phyloP scores from a whole-genome alignment of 805 yeast genomes.

The Teunomyces kruisii region DNA sequence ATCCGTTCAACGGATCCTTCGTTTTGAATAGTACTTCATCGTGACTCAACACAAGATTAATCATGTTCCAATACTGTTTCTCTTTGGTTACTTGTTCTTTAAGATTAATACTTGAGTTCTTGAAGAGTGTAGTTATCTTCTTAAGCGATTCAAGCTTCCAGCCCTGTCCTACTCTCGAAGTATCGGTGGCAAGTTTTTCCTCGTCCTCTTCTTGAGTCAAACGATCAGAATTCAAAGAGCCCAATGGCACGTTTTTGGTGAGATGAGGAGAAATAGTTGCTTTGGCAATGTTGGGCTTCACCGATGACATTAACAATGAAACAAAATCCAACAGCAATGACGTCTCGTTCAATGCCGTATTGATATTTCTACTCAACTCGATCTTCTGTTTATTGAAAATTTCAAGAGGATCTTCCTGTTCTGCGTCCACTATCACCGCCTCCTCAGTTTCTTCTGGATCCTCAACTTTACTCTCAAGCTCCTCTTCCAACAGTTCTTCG shows the following conservation, averaged over 20 bases:
- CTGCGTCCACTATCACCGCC: constrained; percentile 3
- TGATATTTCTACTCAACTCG: constrained; percentile 53
- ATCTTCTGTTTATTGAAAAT: constrained; percentile 50
- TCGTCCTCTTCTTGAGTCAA: constrained; percentile 22
- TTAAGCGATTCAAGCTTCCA: constrained; percentile 80
- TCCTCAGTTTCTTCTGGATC: constrained; percentile 1
- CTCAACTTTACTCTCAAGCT: constrained; percentile 32
- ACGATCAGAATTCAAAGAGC: constrained; percentile 60
- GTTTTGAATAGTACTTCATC: constrained; percentile 68
- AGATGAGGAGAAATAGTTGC: constrained; percentile 86
- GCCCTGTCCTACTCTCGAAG: constrained; percentile 58
- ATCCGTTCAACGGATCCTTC: constrained; percentile 47
- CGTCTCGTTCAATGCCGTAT: constrained; percentile 81
- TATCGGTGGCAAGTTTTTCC: constrained; percentile 19
- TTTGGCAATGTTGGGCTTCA: constrained; percentile 81
- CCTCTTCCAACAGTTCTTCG: constrained; percentile 52
- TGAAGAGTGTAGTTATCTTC: constrained; percentile 52
- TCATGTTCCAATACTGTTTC: constrained; percentile 60
- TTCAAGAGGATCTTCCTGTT: constrained; percentile 25
- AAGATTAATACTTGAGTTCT: constrained; percentile 51
- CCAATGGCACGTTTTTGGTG: constrained; percentile 70
- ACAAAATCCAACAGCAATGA: constrained; percentile 86
- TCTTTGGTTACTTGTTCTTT: constrained; percentile 60
- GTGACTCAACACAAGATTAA: constrained; percentile 45
- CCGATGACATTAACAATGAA: constrained; percentile 75